These are phyloP conservation scores for Cyclotella distinguenda DNA, from an alignment of 108 stramenopile genomes.

Conservation along the genomic window DNA sequence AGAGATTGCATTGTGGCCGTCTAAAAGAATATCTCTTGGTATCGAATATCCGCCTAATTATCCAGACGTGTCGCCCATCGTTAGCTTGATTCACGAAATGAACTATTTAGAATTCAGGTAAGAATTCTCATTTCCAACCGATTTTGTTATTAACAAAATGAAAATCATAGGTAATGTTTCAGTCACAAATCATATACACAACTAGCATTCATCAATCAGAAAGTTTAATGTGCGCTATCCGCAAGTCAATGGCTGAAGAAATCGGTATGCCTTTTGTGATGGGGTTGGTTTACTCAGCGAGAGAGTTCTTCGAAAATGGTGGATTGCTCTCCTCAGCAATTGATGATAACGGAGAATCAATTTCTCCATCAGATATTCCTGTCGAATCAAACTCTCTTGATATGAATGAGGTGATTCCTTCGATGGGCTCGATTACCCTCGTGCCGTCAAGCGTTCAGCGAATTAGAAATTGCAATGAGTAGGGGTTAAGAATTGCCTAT, in stretches of 20 bases:
- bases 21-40: slow-evolving; percentile 44
- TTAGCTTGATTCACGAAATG: slow-evolving; percentile 62
- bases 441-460: slow-evolving; percentile 41
- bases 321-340: slow-evolving; percentile 5
- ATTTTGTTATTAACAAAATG: too few relatives aligned
- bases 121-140: too few relatives aligned
- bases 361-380: background rate
- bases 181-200: too few relatives aligned
- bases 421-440: slow-evolving; percentile 6
- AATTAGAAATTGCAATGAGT: slow-evolving; percentile 51
- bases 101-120: slow-evolving; percentile 74
- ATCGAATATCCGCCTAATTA: slow-evolving; percentile 65
- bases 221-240: slow-evolving; percentile 35
- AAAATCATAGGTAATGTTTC: too few relatives aligned
- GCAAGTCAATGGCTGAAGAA: slow-evolving; percentile 48
- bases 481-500: slow-evolving; percentile 64
- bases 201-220: slow-evolving; percentile 33
- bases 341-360: background rate
- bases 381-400: slow-evolving; percentile 5
- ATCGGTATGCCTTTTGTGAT: slow-evolving; percentile 74
- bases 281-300: slow-evolving; percentile 64
- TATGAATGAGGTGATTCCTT: background rate
- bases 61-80: slow-evolving; percentile 55
- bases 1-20: slow-evolving; percentile 58
- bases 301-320: slow-evolving; percentile 68